Conservation (phyloP, 768 basidiomycete genomes). For the Tylopilus sp. region DNA sequence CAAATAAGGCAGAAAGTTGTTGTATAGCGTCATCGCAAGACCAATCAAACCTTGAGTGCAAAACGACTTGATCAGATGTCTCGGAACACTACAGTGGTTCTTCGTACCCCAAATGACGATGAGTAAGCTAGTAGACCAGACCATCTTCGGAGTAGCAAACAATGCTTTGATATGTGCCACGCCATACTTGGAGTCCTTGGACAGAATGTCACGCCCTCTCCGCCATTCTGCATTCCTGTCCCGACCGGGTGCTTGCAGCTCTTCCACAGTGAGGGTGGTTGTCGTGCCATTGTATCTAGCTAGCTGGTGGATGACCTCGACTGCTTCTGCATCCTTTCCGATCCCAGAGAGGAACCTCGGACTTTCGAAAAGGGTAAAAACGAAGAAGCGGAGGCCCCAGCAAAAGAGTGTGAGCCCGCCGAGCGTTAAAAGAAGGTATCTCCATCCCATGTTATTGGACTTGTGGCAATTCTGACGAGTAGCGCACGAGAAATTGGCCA, state of each 20-base stretch:
- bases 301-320: conserved; percentile 44
- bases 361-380: conserved; percentile 53
- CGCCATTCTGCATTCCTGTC: conserved; percentile 5
- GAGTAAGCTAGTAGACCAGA: conserved; percentile 60
- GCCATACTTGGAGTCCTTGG: conserved; percentile 41
- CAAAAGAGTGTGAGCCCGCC: conserved; percentile 51
- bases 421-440: conserved; percentile 53
- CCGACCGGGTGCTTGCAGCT: conserved; percentile 38
- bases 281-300: conserved; percentile 49
- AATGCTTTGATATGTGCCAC: conserved; percentile 51
- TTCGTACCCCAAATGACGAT: conserved; percentile 46
- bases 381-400: conserved; percentile 50
- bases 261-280: conserved; percentile 41
- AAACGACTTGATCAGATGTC: neutral
- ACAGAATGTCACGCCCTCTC: conserved; percentile 27
- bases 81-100: neutral
- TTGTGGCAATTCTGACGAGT: conserved; percentile 34
- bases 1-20: conserved; percentile 53
- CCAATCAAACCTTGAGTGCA: conserved; percentile 59
- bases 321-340: conserved; percentile 51
- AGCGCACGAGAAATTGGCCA: conserved; percentile 52
- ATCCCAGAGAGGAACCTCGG: conserved; percentile 56
- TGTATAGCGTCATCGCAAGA: conserved; percentile 67
- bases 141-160: conserved; percentile 61
- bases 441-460: conserved; percentile 60